A percentile compares a stretch with the other conserved stretches of the same genome.
These are phyloP conservation scores for Metschnikowia borealis DNA, from an alignment of 805 yeast species.

Conservation along the genomic window DNA sequence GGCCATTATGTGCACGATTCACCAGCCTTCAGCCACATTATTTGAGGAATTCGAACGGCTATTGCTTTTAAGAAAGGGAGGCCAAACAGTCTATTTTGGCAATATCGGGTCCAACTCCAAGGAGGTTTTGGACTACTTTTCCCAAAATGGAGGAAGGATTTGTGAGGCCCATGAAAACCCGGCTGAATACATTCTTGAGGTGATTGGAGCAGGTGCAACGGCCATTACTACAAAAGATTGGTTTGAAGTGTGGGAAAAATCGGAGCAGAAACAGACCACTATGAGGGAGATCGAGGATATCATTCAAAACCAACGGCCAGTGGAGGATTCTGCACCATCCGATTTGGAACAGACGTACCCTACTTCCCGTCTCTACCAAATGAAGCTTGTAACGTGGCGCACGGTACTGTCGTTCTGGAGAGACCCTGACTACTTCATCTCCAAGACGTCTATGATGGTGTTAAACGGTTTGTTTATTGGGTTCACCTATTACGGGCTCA, in stretches of 20 bases:
- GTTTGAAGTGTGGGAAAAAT: slow-evolving; percentile 9
- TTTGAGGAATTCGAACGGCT: slow-evolving; percentile 57
- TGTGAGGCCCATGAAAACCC: slow-evolving; percentile 11
- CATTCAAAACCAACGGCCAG: neutral
- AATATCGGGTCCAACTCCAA: slow-evolving; percentile 11
- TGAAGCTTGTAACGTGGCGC: neutral
- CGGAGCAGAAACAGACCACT: slow-evolving; percentile 43
- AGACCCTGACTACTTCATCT: neutral
- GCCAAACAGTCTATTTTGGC: slow-evolving; percentile 14
- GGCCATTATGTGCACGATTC: slow-evolving; percentile 54
- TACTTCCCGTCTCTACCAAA: neutral
- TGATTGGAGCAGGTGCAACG: slow-evolving; percentile 13
- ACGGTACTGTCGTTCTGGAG: neutral
- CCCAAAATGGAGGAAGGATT: slow-evolving; percentile 7
- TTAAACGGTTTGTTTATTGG: neutral
- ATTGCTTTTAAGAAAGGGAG: slow-evolving; percentile 36
- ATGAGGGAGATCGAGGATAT: slow-evolving; percentile 49
- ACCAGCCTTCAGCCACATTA: slow-evolving; percentile 45
- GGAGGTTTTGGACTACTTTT: slow-evolving; percentile 9
- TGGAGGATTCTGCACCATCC: neutral
- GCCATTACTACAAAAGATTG: slow-evolving; percentile 9
- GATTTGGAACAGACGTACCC: neutral
- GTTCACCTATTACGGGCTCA: neutral
- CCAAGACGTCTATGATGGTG: neutral
- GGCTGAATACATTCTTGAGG: slow-evolving; percentile 14